A percentile compares a stretch with the other conserved stretches of the same genome.
phyloP scores from a whole-genome alignment of 371 early-diverging fungal species.

The Phascolomyces articulosus region DNA sequence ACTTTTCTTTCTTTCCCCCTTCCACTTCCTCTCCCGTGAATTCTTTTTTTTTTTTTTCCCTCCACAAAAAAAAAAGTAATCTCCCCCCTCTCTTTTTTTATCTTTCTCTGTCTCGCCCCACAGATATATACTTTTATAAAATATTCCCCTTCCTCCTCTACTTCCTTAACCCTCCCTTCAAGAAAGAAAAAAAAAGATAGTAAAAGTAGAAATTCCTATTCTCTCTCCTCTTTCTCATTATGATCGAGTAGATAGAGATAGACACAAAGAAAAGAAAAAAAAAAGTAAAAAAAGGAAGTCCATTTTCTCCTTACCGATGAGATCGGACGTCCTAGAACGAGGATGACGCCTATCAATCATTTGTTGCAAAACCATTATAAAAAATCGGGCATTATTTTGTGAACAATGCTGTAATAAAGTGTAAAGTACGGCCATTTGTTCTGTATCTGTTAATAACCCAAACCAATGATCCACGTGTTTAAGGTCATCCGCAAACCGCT shows the following conservation, averaged over 20 bases:
- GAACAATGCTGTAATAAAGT: slow-evolving; percentile 86
- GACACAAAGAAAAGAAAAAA: too few species aligned
- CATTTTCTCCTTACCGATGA: slow-evolving; percentile 5
- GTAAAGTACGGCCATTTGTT: slow-evolving; percentile 90
- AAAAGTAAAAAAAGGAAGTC: too few species aligned
- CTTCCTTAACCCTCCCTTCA: too few species aligned
- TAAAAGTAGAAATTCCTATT: too few species aligned
- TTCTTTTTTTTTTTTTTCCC: too few species aligned
- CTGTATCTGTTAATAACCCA: slow-evolving; percentile 83
- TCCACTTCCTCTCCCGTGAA: too few species aligned
- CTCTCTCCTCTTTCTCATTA: not conserved
- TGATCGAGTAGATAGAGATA: too few species aligned
- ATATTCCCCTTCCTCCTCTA: not conserved
- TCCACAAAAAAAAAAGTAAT: too few species aligned
- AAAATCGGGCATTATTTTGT: slow-evolving; percentile 88
- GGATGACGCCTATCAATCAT: slow-evolving; percentile 76
- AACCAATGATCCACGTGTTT: slow-evolving; percentile 96
- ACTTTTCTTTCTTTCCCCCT: not conserved
- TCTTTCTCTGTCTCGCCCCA: too few species aligned
- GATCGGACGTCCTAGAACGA: slow-evolving; percentile 53
- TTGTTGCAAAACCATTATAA: slow-evolving; percentile 87
- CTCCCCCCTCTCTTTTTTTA: too few species aligned
- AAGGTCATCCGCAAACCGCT: slow-evolving; percentile 88
- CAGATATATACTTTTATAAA: too few species aligned
- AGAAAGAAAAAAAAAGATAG: too few species aligned